Conservation (phyloP, 2,329 filamentous ascomycete species). For the Colletotrichum filicis region DNA sequence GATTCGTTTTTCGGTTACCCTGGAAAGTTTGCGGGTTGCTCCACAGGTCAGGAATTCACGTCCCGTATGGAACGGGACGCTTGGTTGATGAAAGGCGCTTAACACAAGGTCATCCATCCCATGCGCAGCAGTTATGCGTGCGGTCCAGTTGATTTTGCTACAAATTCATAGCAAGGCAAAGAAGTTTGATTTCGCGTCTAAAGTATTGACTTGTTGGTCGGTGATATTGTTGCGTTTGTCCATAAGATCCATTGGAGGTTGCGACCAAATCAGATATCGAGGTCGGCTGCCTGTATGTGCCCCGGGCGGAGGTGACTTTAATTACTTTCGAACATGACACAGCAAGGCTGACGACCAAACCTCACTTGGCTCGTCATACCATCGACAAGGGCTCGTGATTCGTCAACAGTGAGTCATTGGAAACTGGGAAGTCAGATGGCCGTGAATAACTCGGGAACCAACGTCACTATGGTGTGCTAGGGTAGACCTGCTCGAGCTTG, state of each 20-base stretch:
- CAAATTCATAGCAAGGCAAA: constrained; percentile 7
- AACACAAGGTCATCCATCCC: background rate
- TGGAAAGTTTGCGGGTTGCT: constrained; percentile 24
- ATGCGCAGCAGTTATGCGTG: background rate
- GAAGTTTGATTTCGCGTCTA: background rate
- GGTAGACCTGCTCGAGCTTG: background rate
- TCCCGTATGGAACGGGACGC: constrained; percentile 1
- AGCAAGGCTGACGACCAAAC: too few species aligned
- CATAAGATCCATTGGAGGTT: too few species aligned
- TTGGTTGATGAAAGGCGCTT: background rate
- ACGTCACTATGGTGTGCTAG: background rate
- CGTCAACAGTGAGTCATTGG: background rate
- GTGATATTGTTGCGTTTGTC: background rate
- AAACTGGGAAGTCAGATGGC: background rate
- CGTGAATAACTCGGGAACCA: background rate
- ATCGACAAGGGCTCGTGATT: background rate
- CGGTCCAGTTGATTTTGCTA: constrained; percentile 8
- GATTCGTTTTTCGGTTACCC: constrained; percentile 17
- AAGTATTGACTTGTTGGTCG: background rate
- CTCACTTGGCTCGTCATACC: background rate
- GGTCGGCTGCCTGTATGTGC: too few species aligned
- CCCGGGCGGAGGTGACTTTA: too few species aligned
- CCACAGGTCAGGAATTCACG: constrained; percentile 18
- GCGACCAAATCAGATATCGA: too few species aligned
- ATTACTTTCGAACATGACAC: too few species aligned